Conservation (phyloP, 1,284 basidiomycete genomes). For the Trametes polyzona region DNA sequence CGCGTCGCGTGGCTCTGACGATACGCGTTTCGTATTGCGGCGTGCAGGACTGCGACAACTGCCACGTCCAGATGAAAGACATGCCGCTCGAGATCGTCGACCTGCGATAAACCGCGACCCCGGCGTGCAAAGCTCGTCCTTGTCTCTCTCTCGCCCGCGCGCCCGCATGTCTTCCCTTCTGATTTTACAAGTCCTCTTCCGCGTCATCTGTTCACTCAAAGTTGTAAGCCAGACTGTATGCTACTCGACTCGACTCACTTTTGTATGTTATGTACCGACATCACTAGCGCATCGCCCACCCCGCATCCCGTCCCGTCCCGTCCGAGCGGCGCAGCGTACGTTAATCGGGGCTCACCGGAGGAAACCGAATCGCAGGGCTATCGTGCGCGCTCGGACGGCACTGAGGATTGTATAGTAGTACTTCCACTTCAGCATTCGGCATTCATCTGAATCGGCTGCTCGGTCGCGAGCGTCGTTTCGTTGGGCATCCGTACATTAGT, state of each 20-base stretch:
- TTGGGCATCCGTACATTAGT: conserved; percentile 12
- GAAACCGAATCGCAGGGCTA: too few relatives aligned
- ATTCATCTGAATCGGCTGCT: background rate
- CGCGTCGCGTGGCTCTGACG: background rate
- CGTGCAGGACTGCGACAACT: conserved; percentile 74
- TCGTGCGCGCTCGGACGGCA: too few relatives aligned
- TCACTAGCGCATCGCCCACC: background rate
- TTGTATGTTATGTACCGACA: background rate
- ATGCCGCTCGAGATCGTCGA: conserved; percentile 74
- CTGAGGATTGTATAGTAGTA: too few relatives aligned
- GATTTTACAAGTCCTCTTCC: background rate
- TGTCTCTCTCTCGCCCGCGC: too few relatives aligned
- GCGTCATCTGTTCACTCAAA: background rate
- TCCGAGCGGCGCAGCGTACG: too few relatives aligned
- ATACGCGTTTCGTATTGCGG: background rate
- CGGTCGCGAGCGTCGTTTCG: too few relatives aligned
- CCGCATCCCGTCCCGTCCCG: too few relatives aligned
- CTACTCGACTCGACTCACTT: too few relatives aligned
- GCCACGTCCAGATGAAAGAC: conserved; percentile 80
- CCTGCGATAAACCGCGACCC: conserved; percentile 52
- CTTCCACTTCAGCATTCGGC: too few relatives aligned
- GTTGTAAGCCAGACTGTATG: background rate
- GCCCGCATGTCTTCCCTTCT: too few relatives aligned
- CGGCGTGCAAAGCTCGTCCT: too few relatives aligned
- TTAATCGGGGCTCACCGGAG: too few relatives aligned